Evolutionary conservation across 257 asterid species (phyloP), one percentile per base, ranked within the genome.

Genomic region (Sherardia arvensis): DNA sequence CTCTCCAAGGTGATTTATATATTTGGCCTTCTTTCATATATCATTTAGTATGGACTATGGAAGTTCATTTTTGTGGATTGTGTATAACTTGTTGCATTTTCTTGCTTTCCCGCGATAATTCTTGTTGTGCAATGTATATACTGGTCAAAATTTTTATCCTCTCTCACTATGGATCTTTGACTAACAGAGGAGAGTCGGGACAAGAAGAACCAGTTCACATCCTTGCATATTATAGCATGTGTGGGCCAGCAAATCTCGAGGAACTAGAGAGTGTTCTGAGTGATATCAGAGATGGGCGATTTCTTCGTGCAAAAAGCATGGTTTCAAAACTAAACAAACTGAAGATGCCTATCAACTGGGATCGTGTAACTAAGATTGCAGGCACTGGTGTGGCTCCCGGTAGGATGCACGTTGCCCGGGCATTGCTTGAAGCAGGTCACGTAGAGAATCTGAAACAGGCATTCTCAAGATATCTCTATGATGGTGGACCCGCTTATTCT

Each of bases 351-450:
- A 71, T 90, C 67, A 85, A 84, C 75, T 93, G 95, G 95, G 97
- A 93, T 68, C 81, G 61, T 23, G 88, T 93, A 51, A 73, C 87
- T 60, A 90, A 73, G 76, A 87, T 93, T 76, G 97, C 97, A 20
- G 99, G 99, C 56, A 78, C 88, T 57, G 99, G 87, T 30, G 95
- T 85, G 64, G 99, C 99, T 64, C 99, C 97, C 0, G 97, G 97
- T 66, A 79, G 97, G 78, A 82, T 93, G 73, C 99, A 93, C 65
- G 82, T 93, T 33, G 99, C 99, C 21, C 97, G 97, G 69, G 99
- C 99, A 67, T 73, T 93, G 90, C 92, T 90, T 49, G 99, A 87
- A 80, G 97, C 96, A 27, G 99, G 99, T 61, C 94, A 84, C 59
- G 96, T 93, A 49, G 96, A 90, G 79, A 87, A 84, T 76, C 87